These are phyloP conservation scores for Baudoinia panamericana DNA, from an alignment of 495 filamentous ascomycete species.

Conservation along the genomic window DNA sequence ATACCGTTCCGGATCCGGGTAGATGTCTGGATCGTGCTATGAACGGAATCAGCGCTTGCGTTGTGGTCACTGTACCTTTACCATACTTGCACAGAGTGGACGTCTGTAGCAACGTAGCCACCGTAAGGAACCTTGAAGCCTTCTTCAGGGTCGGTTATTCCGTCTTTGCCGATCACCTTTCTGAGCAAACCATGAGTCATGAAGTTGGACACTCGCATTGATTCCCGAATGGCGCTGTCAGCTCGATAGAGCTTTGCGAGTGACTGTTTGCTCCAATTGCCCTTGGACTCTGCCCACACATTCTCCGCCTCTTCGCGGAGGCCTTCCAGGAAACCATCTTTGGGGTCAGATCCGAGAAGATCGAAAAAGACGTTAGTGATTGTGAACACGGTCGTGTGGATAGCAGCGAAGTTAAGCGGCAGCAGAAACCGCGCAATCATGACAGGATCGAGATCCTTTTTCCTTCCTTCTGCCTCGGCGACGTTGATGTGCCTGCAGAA, in stretches of 20 bases:
- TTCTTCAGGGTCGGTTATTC: constrained; percentile 26
- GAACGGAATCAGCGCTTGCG: no score
- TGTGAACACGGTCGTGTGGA: constrained; percentile 15
- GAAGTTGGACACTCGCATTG: constrained; percentile 32
- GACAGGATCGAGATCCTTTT: no score
- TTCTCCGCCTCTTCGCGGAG: constrained; percentile 7
- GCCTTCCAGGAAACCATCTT: constrained; percentile 1
- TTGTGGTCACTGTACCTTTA: no score
- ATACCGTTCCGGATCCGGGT: constrained; percentile 26
- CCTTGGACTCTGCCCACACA: constrained; percentile 1
- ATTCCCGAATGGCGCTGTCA: constrained; percentile 34
- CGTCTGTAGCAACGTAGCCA: constrained; percentile 30
- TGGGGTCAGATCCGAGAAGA: background rate
- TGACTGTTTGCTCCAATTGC: constrained; percentile 8
- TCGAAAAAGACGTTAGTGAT: constrained; percentile 16
- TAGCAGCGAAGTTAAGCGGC: constrained; percentile 16
- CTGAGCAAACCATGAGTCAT: constrained; percentile 31
- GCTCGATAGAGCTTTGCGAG: constrained; percentile 28
- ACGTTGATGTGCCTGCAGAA: no score
- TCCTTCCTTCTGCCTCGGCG: no score
- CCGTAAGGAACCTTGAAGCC: constrained; percentile 29
- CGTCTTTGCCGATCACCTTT: constrained; percentile 29
- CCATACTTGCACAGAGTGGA: constrained; percentile 29
- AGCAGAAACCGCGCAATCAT: no score
- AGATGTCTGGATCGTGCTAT: constrained; percentile 32